phyloP scores from a whole-genome alignment of 2,329 filamentous ascomycete species.

The Paraphoma sp. region DNA sequence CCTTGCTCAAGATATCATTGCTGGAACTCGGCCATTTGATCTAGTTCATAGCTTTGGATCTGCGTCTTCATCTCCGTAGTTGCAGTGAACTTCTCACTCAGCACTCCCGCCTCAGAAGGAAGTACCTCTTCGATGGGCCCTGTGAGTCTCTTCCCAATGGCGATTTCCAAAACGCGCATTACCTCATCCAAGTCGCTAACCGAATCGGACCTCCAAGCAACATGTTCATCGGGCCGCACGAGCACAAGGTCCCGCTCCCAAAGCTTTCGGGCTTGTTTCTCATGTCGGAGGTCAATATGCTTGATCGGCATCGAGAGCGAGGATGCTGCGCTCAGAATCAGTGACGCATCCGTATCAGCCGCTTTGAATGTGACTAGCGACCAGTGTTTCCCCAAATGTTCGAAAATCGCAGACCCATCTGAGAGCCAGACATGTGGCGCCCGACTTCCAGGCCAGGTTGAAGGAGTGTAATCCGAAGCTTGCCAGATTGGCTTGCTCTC shows the following conservation, averaged over 20 bases:
- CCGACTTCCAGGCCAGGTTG: conserved; percentile 38
- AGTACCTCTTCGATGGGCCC: not conserved
- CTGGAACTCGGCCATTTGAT: not conserved
- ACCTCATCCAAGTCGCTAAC: not conserved
- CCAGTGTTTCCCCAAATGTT: conserved; percentile 33
- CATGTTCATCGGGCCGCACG: conserved; percentile 36
- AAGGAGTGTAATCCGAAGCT: conserved; percentile 26
- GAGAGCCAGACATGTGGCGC: conserved; percentile 42
- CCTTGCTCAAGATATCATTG: not conserved
- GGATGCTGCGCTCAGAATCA: conserved; percentile 1
- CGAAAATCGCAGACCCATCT: conserved; percentile 35
- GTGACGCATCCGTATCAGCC: not conserved
- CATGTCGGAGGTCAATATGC: conserved; percentile 15
- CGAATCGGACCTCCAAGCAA: conserved; percentile 28
- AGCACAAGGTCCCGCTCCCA: conserved; percentile 35
- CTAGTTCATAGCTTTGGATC: not conserved
- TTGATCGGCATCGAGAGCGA: conserved; percentile 21
- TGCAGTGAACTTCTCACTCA: not conserved
- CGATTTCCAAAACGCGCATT: not conserved
- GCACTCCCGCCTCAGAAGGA: not conserved
- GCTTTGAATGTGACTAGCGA: conserved; percentile 23
- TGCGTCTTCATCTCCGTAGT: not conserved
- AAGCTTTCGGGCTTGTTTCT: conserved; percentile 24
- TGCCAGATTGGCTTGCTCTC: conserved; percentile 14
- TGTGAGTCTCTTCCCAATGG: not conserved